Conservation (phyloP, 495 filamentous ascomycete genomes). For the Lineolata rhizophorae region DNA sequence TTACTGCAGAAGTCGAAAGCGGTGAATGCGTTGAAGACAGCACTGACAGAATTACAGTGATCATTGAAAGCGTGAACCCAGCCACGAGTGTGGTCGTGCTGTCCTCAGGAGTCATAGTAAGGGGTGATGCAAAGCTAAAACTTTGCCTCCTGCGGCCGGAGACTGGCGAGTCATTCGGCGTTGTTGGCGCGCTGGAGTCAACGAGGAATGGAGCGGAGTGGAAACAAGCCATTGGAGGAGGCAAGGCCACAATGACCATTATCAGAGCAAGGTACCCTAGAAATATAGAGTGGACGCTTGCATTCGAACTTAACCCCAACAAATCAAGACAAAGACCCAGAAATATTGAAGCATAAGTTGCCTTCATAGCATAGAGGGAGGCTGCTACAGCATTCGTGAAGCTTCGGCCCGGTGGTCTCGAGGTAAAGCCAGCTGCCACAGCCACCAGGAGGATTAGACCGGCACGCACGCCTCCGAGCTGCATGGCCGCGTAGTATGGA, state of each 20-base stretch:
- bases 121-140: too few relatives aligned
- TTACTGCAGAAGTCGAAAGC: constrained; percentile 6
- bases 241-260: constrained; percentile 5
- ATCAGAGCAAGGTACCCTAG: constrained; percentile 8
- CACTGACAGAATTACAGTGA: constrained; percentile 11
- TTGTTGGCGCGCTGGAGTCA: constrained; percentile 1
- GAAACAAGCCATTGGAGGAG: constrained; percentile 11
- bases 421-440: constrained; percentile 19
- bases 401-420: constrained; percentile 10
- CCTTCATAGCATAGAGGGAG: too few relatives aligned
- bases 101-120: too few relatives aligned
- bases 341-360: too few relatives aligned
- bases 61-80: constrained; percentile 9
- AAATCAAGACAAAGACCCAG: constrained; percentile 8
- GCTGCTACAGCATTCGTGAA: too few relatives aligned
- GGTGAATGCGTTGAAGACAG: constrained; percentile 6
- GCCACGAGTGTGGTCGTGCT: too few relatives aligned
- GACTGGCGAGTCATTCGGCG: constrained; percentile 2
- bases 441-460: constrained; percentile 27
- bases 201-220: too few relatives aligned
- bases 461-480: constrained; percentile 32
- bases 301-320: constrained; percentile 1
- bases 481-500: constrained; percentile 33
- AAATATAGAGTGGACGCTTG: not conserved
- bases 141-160: too few relatives aligned